These are phyloP conservation scores for Paxillus rubicundulus DNA, from an alignment of 768 basidiomycete genomes.

Conservation along the genomic window DNA sequence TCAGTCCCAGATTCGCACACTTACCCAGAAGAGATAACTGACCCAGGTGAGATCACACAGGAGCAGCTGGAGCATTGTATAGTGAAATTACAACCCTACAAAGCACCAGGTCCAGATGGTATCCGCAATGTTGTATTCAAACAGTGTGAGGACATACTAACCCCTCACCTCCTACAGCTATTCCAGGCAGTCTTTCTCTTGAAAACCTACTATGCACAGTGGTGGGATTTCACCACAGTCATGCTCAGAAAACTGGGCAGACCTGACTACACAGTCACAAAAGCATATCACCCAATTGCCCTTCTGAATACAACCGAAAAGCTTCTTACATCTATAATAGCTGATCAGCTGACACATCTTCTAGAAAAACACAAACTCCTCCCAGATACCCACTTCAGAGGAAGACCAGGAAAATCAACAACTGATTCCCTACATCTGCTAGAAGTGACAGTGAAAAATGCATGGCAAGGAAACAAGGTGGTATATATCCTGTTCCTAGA, in stretches of 20 bases:
- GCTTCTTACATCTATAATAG: conserved; percentile 22
- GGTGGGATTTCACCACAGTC: conserved; percentile 24
- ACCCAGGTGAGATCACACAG: conserved; percentile 2
- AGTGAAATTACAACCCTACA: conserved; percentile 7
- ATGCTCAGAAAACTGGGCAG: conserved; percentile 37
- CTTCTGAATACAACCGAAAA: conserved; percentile 35
- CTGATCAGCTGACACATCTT: conserved; percentile 22
- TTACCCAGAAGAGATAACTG: conserved; percentile 4
- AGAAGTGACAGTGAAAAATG: too few species aligned
- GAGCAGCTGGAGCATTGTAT: conserved; percentile 9
- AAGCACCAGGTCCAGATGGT: conserved; percentile 23
- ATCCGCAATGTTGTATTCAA: conserved; percentile 24
- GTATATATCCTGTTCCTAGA: neutral
- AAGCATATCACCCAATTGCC: conserved; percentile 38
- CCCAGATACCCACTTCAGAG: conserved; percentile 37
- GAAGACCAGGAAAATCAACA: conserved; percentile 20
- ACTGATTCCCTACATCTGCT: too few species aligned
- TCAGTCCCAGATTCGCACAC: neutral
- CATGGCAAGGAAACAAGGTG: too few species aligned
- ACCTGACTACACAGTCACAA: conserved; percentile 31
- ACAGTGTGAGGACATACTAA: conserved; percentile 10
- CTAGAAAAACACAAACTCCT: conserved; percentile 34
- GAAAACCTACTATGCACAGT: conserved; percentile 9
- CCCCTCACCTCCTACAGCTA: conserved; percentile 2
- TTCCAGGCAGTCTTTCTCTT: conserved; percentile 11